A percentile compares a stretch with the other conserved stretches of the same genome.
Conservation (phyloP, 1,139 yeast genomes). For the Candida glucosophila region DNA sequence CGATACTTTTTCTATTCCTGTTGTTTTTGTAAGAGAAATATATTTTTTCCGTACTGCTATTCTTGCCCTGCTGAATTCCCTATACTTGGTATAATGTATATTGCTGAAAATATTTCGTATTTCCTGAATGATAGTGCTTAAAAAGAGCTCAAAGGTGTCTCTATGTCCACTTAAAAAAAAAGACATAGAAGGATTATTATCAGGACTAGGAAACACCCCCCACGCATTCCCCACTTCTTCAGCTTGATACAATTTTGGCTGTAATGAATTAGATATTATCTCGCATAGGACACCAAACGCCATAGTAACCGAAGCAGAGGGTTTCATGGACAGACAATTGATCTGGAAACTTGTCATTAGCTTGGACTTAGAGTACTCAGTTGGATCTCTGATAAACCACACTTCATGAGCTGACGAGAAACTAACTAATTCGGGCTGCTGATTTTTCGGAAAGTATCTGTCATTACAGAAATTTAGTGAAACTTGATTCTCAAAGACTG, state of each 20-base stretch:
- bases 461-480: no score
- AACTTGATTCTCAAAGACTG: no score
- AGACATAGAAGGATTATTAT: constrained; percentile 41
- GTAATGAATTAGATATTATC: constrained; percentile 28
- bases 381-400: constrained; percentile 38
- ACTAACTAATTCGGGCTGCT: constrained; percentile 11
- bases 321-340: constrained; percentile 12
- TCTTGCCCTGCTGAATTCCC: constrained; percentile 34
- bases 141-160: constrained; percentile 22
- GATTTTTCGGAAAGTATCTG: no score
- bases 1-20: constrained; percentile 34
- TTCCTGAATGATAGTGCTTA: constrained; percentile 15
- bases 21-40: constrained; percentile 23
- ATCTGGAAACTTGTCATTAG: constrained; percentile 38
- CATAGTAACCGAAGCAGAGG: constrained; percentile 27
- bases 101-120: constrained; percentile 8
- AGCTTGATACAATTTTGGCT: constrained; percentile 38
- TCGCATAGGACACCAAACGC: constrained; percentile 43
- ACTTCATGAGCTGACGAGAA: constrained; percentile 25
- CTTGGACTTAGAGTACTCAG: constrained; percentile 12
- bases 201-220: constrained; percentile 42
- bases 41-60: constrained; percentile 35
- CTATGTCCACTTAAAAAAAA: constrained; percentile 43
- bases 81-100: constrained; percentile 13
- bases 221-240: constrained; percentile 46